Evolutionary conservation across 495 filamentous ascomycete species (phyloP), one percentile per base, ranked within the genome.

Genomic region (Penicillium soppii): DNA sequence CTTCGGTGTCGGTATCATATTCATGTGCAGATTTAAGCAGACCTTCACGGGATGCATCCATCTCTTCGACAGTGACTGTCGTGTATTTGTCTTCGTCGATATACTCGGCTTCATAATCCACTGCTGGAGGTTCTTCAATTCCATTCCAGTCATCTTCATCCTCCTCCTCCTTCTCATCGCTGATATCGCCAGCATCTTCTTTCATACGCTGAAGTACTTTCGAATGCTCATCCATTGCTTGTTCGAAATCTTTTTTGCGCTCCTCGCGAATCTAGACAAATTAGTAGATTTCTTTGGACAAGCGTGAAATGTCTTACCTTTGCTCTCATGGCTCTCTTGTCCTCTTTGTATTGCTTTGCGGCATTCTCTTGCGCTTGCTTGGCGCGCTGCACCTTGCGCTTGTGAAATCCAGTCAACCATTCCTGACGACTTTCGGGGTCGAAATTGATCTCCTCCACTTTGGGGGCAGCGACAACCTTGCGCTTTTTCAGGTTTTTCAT

Each of bases 51-150:
- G 88, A 83, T 7, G 92, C 74, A 59, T 86, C 87, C 63, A 98
- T 90, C n/a, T 87, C 86, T 65, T 96, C 91, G 0, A 98, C 82
- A 0, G 90, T 96, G 23, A 98, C 94, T 3, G 88, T 95, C 15
- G 92, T 96, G 62, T 89, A 95, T 66, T 87, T 88, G 61, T 96
- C 92, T 67, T 97, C 94, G 69, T 98, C 94, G 51, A 96, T 81
- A 70, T 96, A 98, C 69, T 96, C 91, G 46, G 92, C 92, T 61
- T 97, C 90, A 57, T 86, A 83, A 63, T 92, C 83, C 16, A 95
- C 67, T 4, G 77, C 74, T 4, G 78, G 76, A 8, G 78, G 69
- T 39, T 87, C 83, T 43, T 54, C 74, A 47, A 86, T 69, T 1
- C 87, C 88, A 20, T 77, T 75, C 83, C 82, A 88, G 55, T 80